Base-by-base conservation (phyloP, 805 yeast genomes). In the Metschnikowia sp. region DNA sequence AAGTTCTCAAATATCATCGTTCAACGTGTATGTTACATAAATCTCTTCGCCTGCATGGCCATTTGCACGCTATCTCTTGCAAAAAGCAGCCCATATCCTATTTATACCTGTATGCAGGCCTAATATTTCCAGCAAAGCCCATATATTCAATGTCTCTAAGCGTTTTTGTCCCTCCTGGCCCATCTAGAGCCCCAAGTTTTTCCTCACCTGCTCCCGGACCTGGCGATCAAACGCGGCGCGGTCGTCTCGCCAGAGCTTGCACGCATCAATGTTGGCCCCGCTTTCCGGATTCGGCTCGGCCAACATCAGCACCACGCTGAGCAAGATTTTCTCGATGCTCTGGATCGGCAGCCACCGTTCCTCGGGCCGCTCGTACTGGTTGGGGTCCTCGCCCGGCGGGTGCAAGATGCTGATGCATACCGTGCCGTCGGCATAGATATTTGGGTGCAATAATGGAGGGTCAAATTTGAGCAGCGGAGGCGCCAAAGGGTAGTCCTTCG, bases 331-430 rank as follows among this genome's bases (percentile, higher is more conserved):
- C 69, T 94, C 99, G n/a, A 94, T 91, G 62, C 96, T 87, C 65
- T 94, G 99, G 30, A 94, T 91, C 0, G 99, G 99, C 7, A 96
- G 87, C 99, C 99, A 94, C 55, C 99, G 75, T 69, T 94, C 99
- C 57, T 91, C 95, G 0, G 98, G 96, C 30, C 88, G 69, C 66
- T 94, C 99, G 68, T 94, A 94, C 77, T 86, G 90, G 64, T 90
- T 81, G 18, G 99, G 98, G 66, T 94, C 99, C 58, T 91, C 96
- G 10, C 99, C 99, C 1, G 98, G 96, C 1, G 97, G 83, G 64
- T 94, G 99, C 54, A 94, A 74, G 42, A 94, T 94, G 12, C 96
- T 88, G 42, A 94, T 94, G 66, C 99, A 94, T 3, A 94, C 99
- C 22, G 88, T 88, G 3, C 99, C 99, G 61, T 91, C 96, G 42